Percentiles rank a stretch among this genome's conserved stretches.
Evolutionary conservation across 2,329 filamentous ascomycete genomes (phyloP).

Genomic region (Diaporthe sp.): DNA sequence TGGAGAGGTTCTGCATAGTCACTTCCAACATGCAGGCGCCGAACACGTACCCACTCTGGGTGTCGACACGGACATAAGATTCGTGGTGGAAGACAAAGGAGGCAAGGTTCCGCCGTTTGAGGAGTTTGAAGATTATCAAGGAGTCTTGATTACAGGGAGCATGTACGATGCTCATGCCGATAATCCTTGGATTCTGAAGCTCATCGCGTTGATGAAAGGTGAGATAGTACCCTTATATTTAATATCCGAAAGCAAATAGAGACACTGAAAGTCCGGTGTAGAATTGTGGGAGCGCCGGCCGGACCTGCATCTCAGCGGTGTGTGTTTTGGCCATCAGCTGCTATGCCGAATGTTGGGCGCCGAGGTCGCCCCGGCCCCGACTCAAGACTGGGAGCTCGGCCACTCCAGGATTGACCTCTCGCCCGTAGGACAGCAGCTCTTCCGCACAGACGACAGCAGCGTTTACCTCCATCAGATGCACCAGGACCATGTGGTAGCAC

Average conservation of each 20-base stretch:
- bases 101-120: slow-evolving; percentile 51
- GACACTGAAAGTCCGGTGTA: slow-evolving; percentile 65
- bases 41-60: slow-evolving; percentile 66
- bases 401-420: slow-evolving; percentile 76
- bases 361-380: slow-evolving; percentile 74
- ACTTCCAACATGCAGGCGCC: slow-evolving; percentile 64
- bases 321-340: slow-evolving; percentile 88
- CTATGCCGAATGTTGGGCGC: slow-evolving; percentile 77
- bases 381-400: slow-evolving; percentile 79
- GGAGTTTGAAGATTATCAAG: slow-evolving; percentile 75
- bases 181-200: slow-evolving; percentile 76
- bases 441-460: slow-evolving; percentile 64
- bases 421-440: slow-evolving; percentile 75
- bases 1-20: slow-evolving; percentile 64
- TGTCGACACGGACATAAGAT: not conserved
- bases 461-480: slow-evolving; percentile 84
- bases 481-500: slow-evolving; percentile 75
- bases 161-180: slow-evolving; percentile 79
- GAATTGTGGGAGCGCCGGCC: slow-evolving; percentile 64
- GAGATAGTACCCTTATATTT: no score
- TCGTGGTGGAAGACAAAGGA: slow-evolving; percentile 20
- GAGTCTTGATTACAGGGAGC: slow-evolving; percentile 79
- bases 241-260: slow-evolving; percentile 42
- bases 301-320: slow-evolving; percentile 73
- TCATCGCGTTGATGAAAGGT: not conserved